A percentile compares a stretch with the other conserved stretches of the same genome.
These are phyloP conservation scores for Morella rubra DNA, from an alignment of 306 rosid genomes.

Conservation along the genomic window DNA sequence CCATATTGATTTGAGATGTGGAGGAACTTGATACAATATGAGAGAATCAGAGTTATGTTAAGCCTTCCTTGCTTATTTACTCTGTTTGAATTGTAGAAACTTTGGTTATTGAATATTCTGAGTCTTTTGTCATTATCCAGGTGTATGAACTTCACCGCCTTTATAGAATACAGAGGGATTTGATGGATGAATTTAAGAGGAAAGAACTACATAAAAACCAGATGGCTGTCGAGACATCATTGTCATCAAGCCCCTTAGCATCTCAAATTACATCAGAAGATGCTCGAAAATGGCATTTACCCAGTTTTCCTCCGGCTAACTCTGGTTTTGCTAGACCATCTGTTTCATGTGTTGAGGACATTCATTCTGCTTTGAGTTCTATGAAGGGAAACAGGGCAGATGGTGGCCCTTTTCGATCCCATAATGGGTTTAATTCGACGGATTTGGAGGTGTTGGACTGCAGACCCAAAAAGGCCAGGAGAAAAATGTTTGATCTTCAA, in stretches of 20 bases:
- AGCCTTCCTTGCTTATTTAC: slow-evolving; percentile 8
- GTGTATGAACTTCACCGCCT: slow-evolving; percentile 85
- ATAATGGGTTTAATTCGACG: slow-evolving; percentile 56
- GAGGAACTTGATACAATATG: slow-evolving; percentile 20
- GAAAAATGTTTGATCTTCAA: slow-evolving; percentile 80
- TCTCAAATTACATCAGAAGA: slow-evolving; percentile 67
- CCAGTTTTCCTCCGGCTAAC: slow-evolving; percentile 49
- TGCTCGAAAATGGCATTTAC: slow-evolving; percentile 55
- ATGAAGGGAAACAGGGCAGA: slow-evolving; percentile 49
- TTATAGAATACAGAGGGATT: slow-evolving; percentile 80
- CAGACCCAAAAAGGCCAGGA: slow-evolving; percentile 75
- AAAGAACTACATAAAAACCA: slow-evolving; percentile 55
- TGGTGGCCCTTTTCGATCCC: slow-evolving; percentile 50
- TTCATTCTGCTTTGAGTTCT: slow-evolving; percentile 60
- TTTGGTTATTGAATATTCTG: background rate
- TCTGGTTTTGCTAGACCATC: slow-evolving; percentile 50
- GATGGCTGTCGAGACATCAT: slow-evolving; percentile 57
- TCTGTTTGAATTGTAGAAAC: slow-evolving; percentile 12
- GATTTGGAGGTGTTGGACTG: slow-evolving; percentile 69
- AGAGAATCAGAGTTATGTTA: slow-evolving; percentile 8
- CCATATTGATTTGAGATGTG: slow-evolving; percentile 6
- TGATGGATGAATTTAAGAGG: slow-evolving; percentile 75
- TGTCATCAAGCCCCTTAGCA: slow-evolving; percentile 56
- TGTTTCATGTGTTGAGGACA: slow-evolving; percentile 59
- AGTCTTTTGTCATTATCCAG: slow-evolving; percentile 44